phyloP scores from a whole-genome alignment of 768 basidiomycete species.

The Leucosporidium creatinivorum region DNA sequence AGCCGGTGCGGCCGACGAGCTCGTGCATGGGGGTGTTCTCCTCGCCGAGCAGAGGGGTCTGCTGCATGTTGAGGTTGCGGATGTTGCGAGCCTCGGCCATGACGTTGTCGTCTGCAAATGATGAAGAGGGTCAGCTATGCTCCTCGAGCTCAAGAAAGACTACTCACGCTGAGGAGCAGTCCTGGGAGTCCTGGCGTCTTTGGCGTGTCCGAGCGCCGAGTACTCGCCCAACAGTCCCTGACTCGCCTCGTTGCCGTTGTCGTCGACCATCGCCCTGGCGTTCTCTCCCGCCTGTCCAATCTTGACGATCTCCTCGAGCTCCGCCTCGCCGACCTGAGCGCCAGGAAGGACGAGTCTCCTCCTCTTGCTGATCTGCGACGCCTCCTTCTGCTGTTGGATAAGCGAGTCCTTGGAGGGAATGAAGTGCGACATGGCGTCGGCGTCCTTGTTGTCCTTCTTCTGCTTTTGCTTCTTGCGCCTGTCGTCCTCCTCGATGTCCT shows the following conservation, averaged over 20 bases:
- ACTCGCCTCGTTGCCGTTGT: slow-evolving; percentile 64
- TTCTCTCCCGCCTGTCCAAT: slow-evolving; percentile 88
- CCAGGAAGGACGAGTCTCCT: slow-evolving; percentile 73
- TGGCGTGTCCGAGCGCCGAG: slow-evolving; percentile 75
- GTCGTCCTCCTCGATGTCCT: slow-evolving; percentile 88
- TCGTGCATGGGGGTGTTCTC: slow-evolving; percentile 90
- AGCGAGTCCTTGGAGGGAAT: slow-evolving; percentile 84
- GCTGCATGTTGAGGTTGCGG: slow-evolving; percentile 81
- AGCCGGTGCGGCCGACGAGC: slow-evolving; percentile 71
- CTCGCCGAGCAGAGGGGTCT: slow-evolving; percentile 91
- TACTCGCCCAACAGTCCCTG: slow-evolving; percentile 85
- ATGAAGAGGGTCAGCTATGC: slow-evolving; percentile 1
- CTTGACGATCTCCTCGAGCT: slow-evolving; percentile 97
- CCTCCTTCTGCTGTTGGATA: slow-evolving; percentile 74
- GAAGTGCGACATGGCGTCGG: slow-evolving; percentile 73
- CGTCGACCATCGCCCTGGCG: slow-evolving; percentile 74
- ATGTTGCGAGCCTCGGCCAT: slow-evolving; percentile 91
- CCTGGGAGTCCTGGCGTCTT: slow-evolving; percentile 87
- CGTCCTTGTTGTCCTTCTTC: slow-evolving; percentile 52
- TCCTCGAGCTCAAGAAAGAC: neutral
- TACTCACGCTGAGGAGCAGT: slow-evolving; percentile 85
- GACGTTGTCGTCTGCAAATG: slow-evolving; percentile 74
- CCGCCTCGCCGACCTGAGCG: slow-evolving; percentile 88
- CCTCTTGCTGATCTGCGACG: slow-evolving; percentile 84
- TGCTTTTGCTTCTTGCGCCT: slow-evolving; percentile 80